Percentiles rank a stretch among this genome's conserved stretches.
These are phyloP conservation scores for Chlamydomonas sp. DNA, from an alignment of 139 green algal species.

Conservation along the genomic window DNA sequence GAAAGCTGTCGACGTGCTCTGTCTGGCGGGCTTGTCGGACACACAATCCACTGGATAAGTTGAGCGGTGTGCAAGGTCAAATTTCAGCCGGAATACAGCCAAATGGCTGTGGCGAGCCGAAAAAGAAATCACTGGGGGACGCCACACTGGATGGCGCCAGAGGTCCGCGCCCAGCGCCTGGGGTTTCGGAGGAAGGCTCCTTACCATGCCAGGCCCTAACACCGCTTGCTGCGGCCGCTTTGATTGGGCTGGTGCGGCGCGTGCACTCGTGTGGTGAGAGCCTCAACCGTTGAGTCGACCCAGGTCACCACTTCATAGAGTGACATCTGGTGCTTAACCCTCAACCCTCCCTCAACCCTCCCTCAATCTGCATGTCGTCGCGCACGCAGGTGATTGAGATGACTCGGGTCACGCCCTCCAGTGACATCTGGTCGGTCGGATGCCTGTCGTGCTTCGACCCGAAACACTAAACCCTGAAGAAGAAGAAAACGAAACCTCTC, in stretches of 20 bases:
- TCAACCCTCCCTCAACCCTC: background rate
- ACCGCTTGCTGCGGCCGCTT: background rate
- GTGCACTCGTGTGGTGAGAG: too few relatives aligned
- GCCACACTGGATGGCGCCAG: constrained; percentile 94
- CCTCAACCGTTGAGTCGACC: background rate
- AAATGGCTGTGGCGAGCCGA: too few relatives aligned
- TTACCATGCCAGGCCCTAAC: background rate
- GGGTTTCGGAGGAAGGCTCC: background rate
- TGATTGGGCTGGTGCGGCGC: background rate
- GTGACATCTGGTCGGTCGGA: constrained; percentile 93
- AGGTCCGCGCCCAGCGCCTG: constrained; percentile 61
- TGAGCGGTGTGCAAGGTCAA: too few relatives aligned
- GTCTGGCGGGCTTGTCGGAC: too few relatives aligned
- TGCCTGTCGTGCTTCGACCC: too few relatives aligned
- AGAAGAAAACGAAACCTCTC: too few relatives aligned
- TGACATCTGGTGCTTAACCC: background rate
- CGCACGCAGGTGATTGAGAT: constrained; percentile 55
- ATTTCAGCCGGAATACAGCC: too few relatives aligned
- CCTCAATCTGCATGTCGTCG: background rate
- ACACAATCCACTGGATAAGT: too few relatives aligned
- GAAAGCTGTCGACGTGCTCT: too few relatives aligned
- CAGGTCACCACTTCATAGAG: background rate
- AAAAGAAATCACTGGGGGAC: too few relatives aligned
- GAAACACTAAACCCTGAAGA: too few relatives aligned
- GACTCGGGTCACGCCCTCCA: constrained; percentile 72